Evolutionary conservation across 106 monocot species (phyloP).

Genomic region (Dioscorea alata): DNA sequence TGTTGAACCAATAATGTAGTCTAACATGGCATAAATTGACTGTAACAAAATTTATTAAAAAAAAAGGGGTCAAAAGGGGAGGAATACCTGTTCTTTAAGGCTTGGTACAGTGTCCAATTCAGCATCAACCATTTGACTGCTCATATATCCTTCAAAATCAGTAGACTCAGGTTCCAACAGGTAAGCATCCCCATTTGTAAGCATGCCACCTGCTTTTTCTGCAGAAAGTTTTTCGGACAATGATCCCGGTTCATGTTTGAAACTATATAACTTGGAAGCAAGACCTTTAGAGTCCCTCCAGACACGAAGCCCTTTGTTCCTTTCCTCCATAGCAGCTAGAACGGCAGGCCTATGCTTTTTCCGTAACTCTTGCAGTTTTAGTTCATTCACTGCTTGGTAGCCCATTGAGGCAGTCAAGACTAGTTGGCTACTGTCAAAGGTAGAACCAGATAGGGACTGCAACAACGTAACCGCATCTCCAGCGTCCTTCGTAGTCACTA

Average conservation of each 20-base stretch:
- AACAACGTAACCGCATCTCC: conserved; percentile 93
- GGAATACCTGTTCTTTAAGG: conserved; percentile 76
- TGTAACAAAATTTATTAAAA: too few species aligned
- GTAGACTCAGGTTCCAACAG: conserved; percentile 20
- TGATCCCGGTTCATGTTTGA: conserved; percentile 71
- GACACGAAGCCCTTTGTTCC: conserved; percentile 47
- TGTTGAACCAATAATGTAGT: background rate
- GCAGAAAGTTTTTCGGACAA: conserved; percentile 28
- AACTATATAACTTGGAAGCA: conserved; percentile 86
- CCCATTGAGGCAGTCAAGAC: conserved; percentile 96
- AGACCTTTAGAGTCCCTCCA: conserved; percentile 72
- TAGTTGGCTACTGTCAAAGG: conserved; percentile 95
- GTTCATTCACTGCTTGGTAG: conserved; percentile 72
- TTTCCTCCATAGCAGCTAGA: conserved; percentile 70
- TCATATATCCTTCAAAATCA: conserved; percentile 32
- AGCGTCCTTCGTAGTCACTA: conserved; percentile 90
- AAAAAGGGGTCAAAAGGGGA: conserved; percentile 3
- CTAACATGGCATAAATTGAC: background rate
- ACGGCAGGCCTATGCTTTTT: conserved; percentile 66
- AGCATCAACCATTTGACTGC: conserved; percentile 31
- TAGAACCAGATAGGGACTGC: conserved; percentile 91
- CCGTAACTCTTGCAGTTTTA: conserved; percentile 53
- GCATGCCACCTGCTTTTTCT: conserved; percentile 23
- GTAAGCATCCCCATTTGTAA: conserved; percentile 30
- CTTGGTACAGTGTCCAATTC: conserved; percentile 64